Percentiles rank a stretch among this genome's conserved stretches.
phyloP scores from a whole-genome alignment of 805 yeast species.

The Myxozyma mucilagina region DNA sequence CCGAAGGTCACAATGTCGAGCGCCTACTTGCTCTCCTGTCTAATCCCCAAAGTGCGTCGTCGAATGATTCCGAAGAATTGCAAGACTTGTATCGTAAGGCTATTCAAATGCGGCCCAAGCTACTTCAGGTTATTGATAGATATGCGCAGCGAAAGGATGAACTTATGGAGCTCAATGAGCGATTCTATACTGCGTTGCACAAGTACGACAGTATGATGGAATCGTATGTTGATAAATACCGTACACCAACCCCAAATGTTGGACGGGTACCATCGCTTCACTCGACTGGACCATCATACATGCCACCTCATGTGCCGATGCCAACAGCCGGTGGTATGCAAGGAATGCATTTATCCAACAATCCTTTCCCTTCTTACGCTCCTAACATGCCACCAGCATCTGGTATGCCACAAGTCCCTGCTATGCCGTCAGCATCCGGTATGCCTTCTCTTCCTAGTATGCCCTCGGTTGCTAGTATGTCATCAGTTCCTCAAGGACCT shows the following conservation, averaged over 20 bases:
- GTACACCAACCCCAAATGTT: not conserved
- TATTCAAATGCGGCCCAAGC: slow-evolving; percentile 68
- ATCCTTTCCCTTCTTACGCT: not conserved
- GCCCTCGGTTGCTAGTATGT: no score
- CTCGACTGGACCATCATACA: not conserved
- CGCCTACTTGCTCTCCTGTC: slow-evolving; percentile 59
- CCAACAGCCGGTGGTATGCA: not conserved
- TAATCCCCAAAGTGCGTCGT: slow-evolving; percentile 42
- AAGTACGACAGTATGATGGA: slow-evolving; percentile 71
- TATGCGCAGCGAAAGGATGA: slow-evolving; percentile 78
- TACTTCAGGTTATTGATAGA: slow-evolving; percentile 74
- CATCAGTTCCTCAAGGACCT: no score
- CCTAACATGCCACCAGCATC: not conserved
- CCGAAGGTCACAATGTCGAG: slow-evolving; percentile 64
- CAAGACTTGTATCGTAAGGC: slow-evolving; percentile 72
- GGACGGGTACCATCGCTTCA: slow-evolving; percentile 1
- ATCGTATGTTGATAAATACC: slow-evolving; percentile 40
- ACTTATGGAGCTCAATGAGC: slow-evolving; percentile 65
- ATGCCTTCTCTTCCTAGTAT: not conserved
- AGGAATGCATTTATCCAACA: not conserved
- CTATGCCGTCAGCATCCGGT: not conserved
- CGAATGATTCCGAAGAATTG: slow-evolving; percentile 62
- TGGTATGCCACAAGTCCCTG: not conserved
- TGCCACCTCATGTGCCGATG: not conserved
- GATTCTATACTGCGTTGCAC: slow-evolving; percentile 66